Conservation (phyloP, 2,329 filamentous ascomycete genomes). For the Corniculantispora saksenae region DNA sequence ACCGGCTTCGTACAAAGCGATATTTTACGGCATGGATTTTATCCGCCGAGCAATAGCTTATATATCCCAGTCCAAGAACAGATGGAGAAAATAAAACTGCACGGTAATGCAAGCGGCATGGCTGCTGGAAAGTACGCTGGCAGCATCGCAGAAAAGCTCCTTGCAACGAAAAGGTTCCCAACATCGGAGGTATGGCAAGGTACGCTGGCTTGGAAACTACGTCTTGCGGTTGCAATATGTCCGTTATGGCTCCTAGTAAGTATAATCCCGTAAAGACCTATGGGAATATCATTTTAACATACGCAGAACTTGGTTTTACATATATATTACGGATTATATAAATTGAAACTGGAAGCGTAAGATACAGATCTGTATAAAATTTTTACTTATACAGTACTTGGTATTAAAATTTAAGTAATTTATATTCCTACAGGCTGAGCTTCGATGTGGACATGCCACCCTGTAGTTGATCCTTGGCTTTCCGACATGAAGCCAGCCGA, state of each 20-base stretch:
- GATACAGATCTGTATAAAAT: background rate
- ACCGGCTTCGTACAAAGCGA: slow-evolving; percentile 21
- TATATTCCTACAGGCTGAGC: background rate
- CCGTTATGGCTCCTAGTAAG: slow-evolving; percentile 16
- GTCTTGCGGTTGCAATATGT: background rate
- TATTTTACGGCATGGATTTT: slow-evolving; percentile 19
- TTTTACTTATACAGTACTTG: background rate
- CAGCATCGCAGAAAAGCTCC: slow-evolving; percentile 15
- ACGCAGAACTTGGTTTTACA: background rate
- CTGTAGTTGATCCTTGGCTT: no score
- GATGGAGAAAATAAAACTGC: slow-evolving; percentile 12
- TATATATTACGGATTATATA: background rate
- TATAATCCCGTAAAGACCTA: slow-evolving; percentile 11
- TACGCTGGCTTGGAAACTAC: slow-evolving; percentile 6
- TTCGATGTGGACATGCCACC: no score
- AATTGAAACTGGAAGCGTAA: background rate
- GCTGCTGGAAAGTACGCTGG: slow-evolving; percentile 11
- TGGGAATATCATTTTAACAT: background rate
- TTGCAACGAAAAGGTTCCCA: background rate
- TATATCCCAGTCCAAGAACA: slow-evolving; percentile 16
- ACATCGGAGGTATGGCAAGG: slow-evolving; percentile 21
- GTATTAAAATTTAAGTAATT: background rate
- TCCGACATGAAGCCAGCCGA: no score
- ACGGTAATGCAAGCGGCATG: slow-evolving; percentile 18
- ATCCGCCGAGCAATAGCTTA: slow-evolving; percentile 11